These are phyloP conservation scores for Ananas comosus DNA, from an alignment of 176 grass and related monocot genomes.

Conservation along the genomic window DNA sequence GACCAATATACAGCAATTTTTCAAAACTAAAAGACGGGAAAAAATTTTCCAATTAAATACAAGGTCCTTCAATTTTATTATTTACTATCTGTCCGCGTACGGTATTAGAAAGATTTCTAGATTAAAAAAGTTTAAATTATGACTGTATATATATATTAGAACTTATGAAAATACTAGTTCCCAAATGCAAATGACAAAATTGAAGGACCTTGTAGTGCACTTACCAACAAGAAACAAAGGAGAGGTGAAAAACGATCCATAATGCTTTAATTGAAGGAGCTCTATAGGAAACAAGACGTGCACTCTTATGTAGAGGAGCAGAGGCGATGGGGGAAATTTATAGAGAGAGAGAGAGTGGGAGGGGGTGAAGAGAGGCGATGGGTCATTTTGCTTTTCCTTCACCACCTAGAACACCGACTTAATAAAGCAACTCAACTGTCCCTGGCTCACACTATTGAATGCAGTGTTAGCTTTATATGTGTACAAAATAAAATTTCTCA, in stretches of 20 bases:
- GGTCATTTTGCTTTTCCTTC: background rate
- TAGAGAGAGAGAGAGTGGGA: background rate
- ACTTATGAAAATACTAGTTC: background rate
- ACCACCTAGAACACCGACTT: background rate
- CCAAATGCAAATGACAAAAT: background rate
- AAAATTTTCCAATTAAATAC: too few species aligned
- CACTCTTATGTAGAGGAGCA: background rate
- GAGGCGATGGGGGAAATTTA: background rate
- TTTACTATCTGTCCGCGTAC: too few species aligned
- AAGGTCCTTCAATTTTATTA: too few species aligned
- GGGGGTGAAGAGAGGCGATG: background rate
- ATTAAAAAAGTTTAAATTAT: too few species aligned
- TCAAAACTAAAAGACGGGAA: too few species aligned
- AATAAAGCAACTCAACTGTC: background rate
- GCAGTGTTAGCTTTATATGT: background rate
- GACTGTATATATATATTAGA: too few species aligned
- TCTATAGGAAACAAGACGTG: background rate
- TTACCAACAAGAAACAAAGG: slow-evolving; percentile 40
- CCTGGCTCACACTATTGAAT: background rate
- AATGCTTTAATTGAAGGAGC: background rate
- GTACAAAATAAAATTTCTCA: too few species aligned
- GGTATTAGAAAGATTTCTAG: too few species aligned
- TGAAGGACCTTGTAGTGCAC: slow-evolving; percentile 8
- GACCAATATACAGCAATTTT: too few species aligned
- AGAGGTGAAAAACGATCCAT: slow-evolving; percentile 30